Evolutionary conservation across 202 grass and related monocot species (phyloP).

Genomic region (Elaeis oleifera): DNA sequence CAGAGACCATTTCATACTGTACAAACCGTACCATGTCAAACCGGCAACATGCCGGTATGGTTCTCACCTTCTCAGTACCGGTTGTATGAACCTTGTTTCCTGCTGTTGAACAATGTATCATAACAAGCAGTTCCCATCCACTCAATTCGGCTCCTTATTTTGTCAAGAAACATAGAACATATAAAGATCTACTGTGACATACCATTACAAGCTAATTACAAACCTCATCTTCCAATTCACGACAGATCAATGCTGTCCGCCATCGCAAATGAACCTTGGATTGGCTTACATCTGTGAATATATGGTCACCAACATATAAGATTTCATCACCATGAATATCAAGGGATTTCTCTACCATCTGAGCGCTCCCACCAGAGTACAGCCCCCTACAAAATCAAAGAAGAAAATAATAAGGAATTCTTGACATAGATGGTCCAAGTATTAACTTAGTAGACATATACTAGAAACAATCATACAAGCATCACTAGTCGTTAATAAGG

Average conservation of each 20-base stretch:
- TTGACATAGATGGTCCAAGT: too few relatives aligned
- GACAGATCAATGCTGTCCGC: slow-evolving; percentile 85
- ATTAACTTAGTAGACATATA: too few relatives aligned
- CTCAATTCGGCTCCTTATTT: too few relatives aligned
- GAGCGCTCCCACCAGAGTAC: slow-evolving; percentile 94
- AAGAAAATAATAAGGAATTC: slow-evolving; percentile 1
- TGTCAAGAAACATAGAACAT: background rate
- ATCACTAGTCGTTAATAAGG: too few relatives aligned
- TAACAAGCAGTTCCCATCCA: too few relatives aligned
- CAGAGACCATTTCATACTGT: too few relatives aligned
- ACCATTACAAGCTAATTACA: background rate
- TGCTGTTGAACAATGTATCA: too few relatives aligned
- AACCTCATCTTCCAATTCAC: slow-evolving; percentile 97
- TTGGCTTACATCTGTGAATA: slow-evolving; percentile 96
- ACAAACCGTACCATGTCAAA: too few relatives aligned
- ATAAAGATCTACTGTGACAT: background rate
- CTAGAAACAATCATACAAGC: too few relatives aligned
- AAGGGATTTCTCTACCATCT: slow-evolving; percentile 92
- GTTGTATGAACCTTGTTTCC: too few relatives aligned
- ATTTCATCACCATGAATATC: slow-evolving; percentile 89
- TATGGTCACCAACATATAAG: slow-evolving; percentile 98
- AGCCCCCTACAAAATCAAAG: slow-evolving; percentile 60
- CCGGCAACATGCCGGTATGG: too few relatives aligned
- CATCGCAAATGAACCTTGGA: slow-evolving; percentile 98
- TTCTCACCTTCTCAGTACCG: too few relatives aligned